Conservation (phyloP, 805 yeast species). For the Schizosaccharomyces japonicus region DNA sequence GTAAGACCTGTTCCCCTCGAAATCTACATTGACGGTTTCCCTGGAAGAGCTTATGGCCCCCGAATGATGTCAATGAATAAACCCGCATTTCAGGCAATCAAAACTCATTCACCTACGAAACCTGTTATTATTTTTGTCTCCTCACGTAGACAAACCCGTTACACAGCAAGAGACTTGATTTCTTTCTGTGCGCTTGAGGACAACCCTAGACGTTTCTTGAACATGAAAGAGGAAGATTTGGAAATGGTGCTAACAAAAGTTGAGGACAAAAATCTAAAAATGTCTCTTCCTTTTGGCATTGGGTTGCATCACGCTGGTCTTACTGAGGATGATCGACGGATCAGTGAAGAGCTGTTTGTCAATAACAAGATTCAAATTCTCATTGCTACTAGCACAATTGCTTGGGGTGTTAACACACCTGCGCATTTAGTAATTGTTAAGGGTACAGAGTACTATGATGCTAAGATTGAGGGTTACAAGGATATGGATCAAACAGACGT, state of each 20-base stretch:
- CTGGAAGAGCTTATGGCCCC: slow-evolving; percentile 57
- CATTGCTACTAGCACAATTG: slow-evolving; percentile 60
- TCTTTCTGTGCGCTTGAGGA: slow-evolving; percentile 60
- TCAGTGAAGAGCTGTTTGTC: slow-evolving; percentile 48
- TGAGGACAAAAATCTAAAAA: slow-evolving; percentile 57
- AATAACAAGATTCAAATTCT: slow-evolving; percentile 46
- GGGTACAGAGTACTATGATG: slow-evolving; percentile 45
- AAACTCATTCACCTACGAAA: slow-evolving; percentile 66
- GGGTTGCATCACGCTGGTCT: slow-evolving; percentile 68
- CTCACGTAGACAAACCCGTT: slow-evolving; percentile 57
- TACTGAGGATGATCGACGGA: slow-evolving; percentile 45
- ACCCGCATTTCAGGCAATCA: slow-evolving; percentile 80
- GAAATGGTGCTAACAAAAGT: slow-evolving; percentile 28
- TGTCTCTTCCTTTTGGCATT: slow-evolving; percentile 56
- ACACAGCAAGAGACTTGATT: slow-evolving; percentile 56
- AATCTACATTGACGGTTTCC: slow-evolving; percentile 72
- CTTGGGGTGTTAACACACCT: slow-evolving; percentile 72
- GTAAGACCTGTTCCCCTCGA: slow-evolving; percentile 70
- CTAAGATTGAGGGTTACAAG: slow-evolving; percentile 36
- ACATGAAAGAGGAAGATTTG: slow-evolving; percentile 41
- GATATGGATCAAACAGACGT: slow-evolving; percentile 71
- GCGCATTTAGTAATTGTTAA: slow-evolving; percentile 58
- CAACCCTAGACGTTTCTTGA: slow-evolving; percentile 45
- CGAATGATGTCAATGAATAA: slow-evolving; percentile 72
- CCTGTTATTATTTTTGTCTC: slow-evolving; percentile 74